phyloP scores from a whole-genome alignment of 805 yeast genomes.

The Wickerhamiella australiensis region DNA sequence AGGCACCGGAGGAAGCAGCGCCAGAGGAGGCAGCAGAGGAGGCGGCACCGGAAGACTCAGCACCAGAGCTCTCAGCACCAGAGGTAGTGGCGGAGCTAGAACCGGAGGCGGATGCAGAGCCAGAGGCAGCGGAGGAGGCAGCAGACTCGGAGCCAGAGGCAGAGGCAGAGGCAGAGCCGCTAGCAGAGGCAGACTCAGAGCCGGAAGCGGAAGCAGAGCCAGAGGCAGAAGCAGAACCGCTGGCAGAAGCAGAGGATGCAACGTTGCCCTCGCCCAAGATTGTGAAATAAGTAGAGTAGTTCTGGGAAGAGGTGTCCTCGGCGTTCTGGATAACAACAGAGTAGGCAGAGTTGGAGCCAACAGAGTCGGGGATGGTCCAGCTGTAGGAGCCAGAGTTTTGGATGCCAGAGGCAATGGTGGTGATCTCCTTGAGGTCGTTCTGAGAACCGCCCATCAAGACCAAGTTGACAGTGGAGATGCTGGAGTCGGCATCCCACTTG shows the following conservation, averaged over 20 bases:
- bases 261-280: conserved; percentile 10
- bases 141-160: conserved; percentile 5
- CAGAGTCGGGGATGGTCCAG: conserved; percentile 23
- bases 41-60: not conserved
- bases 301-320: conserved; percentile 15
- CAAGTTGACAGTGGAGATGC: conserved; percentile 21
- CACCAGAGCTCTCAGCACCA: not conserved
- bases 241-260: conserved; percentile 3
- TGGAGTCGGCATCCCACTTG: conserved; percentile 25
- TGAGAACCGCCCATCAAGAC: conserved; percentile 24
- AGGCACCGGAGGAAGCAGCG: conserved; percentile 3
- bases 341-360: conserved; percentile 20
- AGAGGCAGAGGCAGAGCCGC: not conserved
- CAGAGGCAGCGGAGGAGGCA: conserved; percentile 10
- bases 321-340: conserved; percentile 22
- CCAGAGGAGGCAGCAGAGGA: conserved; percentile 5
- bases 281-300: conserved; percentile 20
- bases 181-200: not conserved
- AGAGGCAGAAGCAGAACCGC: conserved; percentile 4
- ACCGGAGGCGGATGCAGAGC: not conserved
- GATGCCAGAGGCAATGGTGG: conserved; percentile 23
- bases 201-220: conserved; percentile 7
- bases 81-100: conserved; percentile 5
- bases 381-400: conserved; percentile 24
- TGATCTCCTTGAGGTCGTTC: conserved; percentile 19